A percentile compares a stretch with the other conserved stretches of the same genome.
Conservation (phyloP, 176 grass and related monocot genomes). For the Melocanna baccifera region DNA sequence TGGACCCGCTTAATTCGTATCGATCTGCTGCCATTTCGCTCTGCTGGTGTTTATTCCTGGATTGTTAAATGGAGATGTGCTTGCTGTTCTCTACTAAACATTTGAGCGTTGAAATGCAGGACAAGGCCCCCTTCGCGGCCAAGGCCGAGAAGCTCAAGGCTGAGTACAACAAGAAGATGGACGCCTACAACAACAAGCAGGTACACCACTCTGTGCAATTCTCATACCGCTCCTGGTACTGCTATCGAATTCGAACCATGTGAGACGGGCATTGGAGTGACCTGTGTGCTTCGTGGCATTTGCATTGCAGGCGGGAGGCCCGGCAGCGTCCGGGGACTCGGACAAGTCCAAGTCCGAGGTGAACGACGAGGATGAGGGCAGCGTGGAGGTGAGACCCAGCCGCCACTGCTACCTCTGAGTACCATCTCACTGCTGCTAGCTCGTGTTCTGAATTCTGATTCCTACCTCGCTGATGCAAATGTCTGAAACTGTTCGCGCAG, state of each 20-base stretch:
- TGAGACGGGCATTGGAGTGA: not conserved
- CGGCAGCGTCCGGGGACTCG: constrained; percentile 48
- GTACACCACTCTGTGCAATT: not conserved
- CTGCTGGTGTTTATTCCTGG: not conserved
- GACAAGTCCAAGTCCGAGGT: constrained; percentile 96
- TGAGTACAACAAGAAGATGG: constrained; percentile 73
- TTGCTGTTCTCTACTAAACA: not conserved
- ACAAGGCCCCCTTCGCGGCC: constrained; percentile 64
- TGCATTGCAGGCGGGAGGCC: constrained; percentile 19
- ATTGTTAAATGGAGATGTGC: not conserved
- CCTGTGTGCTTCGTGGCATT: not conserved
- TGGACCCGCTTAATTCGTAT: not conserved
- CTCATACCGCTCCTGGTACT: too few species aligned
- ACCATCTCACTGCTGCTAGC: not conserved
- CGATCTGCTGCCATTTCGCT: not conserved
- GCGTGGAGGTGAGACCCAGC: constrained; percentile 42
- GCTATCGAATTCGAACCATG: too few species aligned
- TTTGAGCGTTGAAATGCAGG: constrained; percentile 31
- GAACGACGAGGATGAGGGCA: constrained; percentile 59
- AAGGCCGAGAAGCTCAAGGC: constrained; percentile 89
- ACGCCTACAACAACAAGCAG: constrained; percentile 72
- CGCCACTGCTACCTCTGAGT: too few species aligned
- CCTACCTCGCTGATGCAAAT: not conserved
- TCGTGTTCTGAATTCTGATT: not conserved
- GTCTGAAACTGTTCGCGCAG: constrained; percentile 17